Base-by-base conservation (phyloP, 371 early-diverging fungal genomes). In the Thermomucor indicae-seudaticae region DNA sequence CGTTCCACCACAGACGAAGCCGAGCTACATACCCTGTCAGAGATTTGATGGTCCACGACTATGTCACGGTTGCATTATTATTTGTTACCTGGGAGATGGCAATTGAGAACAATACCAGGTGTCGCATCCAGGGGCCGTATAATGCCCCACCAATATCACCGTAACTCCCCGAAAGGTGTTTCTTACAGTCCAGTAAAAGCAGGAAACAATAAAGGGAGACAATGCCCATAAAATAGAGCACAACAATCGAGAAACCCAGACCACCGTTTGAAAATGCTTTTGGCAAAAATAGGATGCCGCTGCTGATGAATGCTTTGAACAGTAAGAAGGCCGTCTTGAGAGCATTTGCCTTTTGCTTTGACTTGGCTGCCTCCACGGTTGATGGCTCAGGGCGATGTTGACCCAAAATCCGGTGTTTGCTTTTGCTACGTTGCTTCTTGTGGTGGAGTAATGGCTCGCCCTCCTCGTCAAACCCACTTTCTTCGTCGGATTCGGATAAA, bases 71-170 rank as follows among this genome's bases (percentile, higher is more conserved):
- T n/a, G n/a, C n/a, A n/a, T n/a, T n/a, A n/a, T n/a, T n/a, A n/a
- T n/a, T n/a, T 14, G n/a, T 43, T 50, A 74, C 75, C 75, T 75
- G 96, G 10, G 91, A 88, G 25, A 96, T 65, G 32, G 90, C 88
- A 54, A 96, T 90, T 3, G 92, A 90, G 39, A 74, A 78, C 4
- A 90, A 64, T 8, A 96, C 90, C 16, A 90, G 57, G 22, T 72
- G 69, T 45, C 92, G 72, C 85, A 93, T 84, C 69, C 79, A 78
- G 10, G 72, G 75, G 0, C 97, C 97, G 57, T 89, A 93, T 41
- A 93, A 67, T 8, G 77, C 67, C 31, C 81, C 79, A 2, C 92
- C 97, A 62, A 95, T 86, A 62, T 96, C 96, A 53, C 95, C 95
- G 75, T 90, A 96, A 39, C 90, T 90, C 14, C 92, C 93, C 6